Evolutionary conservation across 179 eudicot species (phyloP).

Genomic region (Amaranthus tricolor): DNA sequence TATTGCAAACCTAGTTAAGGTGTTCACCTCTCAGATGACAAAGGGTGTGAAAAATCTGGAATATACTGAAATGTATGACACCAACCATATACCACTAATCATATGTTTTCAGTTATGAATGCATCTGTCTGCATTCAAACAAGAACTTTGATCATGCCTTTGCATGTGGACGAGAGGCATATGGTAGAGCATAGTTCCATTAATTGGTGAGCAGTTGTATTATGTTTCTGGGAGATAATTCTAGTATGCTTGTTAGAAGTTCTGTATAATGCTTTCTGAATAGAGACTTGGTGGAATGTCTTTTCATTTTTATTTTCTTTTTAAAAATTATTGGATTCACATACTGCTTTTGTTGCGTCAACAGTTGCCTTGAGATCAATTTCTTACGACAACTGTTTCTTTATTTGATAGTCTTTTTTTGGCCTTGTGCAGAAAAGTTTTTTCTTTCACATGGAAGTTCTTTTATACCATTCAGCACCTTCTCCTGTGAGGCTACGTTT

Average conservation of each 20-base stretch:
- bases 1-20: not conserved
- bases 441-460: constrained; percentile 53
- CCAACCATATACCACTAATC: not conserved
- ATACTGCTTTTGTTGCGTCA: not conserved
- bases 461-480: constrained; percentile 51
- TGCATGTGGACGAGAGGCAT: no score
- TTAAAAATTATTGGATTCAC: not conserved
- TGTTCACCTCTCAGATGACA: not conserved
- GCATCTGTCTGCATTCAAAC: not conserved
- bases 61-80: not conserved
- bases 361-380: not conserved
- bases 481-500: constrained; percentile 27
- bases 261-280: not conserved
- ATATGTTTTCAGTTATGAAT: not conserved
- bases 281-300: not conserved
- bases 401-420: not conserved
- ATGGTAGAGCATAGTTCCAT: not conserved
- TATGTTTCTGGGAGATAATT: not conserved
- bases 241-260: not conserved
- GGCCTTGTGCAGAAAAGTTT: constrained; percentile 21
- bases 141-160: not conserved
- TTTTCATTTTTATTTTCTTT: not conserved
- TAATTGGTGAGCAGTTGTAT: not conserved
- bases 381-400: not conserved
- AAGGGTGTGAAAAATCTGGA: not conserved